Evolutionary conservation across 225 moss, liverwort and hornwort species (phyloP).

Genomic region (Neckera pumila): DNA sequence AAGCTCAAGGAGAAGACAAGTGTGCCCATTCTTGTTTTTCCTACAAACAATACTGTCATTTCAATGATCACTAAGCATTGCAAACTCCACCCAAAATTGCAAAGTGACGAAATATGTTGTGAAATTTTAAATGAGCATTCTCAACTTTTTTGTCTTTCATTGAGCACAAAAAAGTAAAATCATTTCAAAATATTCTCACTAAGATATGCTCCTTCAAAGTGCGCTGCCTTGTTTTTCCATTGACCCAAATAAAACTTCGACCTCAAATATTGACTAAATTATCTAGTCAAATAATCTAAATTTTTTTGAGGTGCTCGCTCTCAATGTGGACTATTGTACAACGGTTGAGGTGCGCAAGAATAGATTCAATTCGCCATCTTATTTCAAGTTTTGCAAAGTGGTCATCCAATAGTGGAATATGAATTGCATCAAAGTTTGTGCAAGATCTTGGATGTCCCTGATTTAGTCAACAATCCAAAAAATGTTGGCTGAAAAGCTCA

Average conservation of each 20-base stretch:
- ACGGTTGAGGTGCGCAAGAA: too few relatives aligned
- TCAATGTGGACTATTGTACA: background rate
- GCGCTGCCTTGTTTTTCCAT: background rate
- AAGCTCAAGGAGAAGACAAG: background rate
- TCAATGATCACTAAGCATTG: background rate
- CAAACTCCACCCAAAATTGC: background rate
- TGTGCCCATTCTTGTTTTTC: background rate
- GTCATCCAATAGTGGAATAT: too few relatives aligned
- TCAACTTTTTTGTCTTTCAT: background rate
- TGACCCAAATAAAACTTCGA: too few relatives aligned
- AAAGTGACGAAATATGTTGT: background rate
- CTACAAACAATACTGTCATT: background rate
- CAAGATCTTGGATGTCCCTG: too few relatives aligned
- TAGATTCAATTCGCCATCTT: too few relatives aligned
- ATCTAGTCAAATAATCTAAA: fast-evolving
- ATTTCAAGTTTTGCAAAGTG: too few relatives aligned
- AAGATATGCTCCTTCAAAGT: background rate
- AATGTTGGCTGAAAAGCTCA: background rate
- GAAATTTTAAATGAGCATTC: background rate
- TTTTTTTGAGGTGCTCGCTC: background rate
- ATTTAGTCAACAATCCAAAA: background rate
- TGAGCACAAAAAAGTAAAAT: background rate
- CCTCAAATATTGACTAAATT: background rate
- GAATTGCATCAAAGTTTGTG: too few relatives aligned
- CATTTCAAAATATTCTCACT: background rate